phyloP scores from a whole-genome alignment of 208 protist genomes.

The Trypanosoma melophagium region DNA sequence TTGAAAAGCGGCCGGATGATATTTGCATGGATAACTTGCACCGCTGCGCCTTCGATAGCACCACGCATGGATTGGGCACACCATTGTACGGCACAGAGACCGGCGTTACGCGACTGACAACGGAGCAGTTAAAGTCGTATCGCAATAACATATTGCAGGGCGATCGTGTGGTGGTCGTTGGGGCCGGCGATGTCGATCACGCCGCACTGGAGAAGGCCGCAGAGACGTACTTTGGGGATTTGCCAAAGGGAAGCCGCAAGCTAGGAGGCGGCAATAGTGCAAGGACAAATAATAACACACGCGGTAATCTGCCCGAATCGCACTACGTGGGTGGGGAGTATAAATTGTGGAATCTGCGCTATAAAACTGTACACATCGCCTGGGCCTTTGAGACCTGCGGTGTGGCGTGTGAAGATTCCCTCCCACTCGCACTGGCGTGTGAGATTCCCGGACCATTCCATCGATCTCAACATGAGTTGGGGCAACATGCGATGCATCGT shows the following conservation, averaged over 20 bases:
- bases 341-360: constrained; percentile 86
- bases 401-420: constrained; percentile 76
- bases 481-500: constrained; percentile 85
- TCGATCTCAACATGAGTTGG: constrained; percentile 86
- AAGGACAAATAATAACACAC: neutral
- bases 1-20: constrained; percentile 93
- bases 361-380: constrained; percentile 84
- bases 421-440: constrained; percentile 83
- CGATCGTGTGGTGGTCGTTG: constrained; percentile 95
- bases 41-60: constrained; percentile 90
- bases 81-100: constrained; percentile 96
- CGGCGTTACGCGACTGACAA: constrained; percentile 88
- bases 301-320: constrained; percentile 37
- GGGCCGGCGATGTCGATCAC: constrained; percentile 95
- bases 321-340: constrained; percentile 86
- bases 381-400: constrained; percentile 91
- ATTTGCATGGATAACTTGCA: constrained; percentile 97
- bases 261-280: neutral
- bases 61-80: constrained; percentile 81
- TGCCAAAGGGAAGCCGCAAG: constrained; percentile 37
- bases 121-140: constrained; percentile 66
- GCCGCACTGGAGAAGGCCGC: constrained; percentile 91
- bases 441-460: constrained; percentile 88
- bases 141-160: constrained; percentile 90
- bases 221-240: constrained; percentile 87